Evolutionary conservation across 1,139 yeast genomes (phyloP).

Genomic region (Saccharomycopsis crataegensis): DNA sequence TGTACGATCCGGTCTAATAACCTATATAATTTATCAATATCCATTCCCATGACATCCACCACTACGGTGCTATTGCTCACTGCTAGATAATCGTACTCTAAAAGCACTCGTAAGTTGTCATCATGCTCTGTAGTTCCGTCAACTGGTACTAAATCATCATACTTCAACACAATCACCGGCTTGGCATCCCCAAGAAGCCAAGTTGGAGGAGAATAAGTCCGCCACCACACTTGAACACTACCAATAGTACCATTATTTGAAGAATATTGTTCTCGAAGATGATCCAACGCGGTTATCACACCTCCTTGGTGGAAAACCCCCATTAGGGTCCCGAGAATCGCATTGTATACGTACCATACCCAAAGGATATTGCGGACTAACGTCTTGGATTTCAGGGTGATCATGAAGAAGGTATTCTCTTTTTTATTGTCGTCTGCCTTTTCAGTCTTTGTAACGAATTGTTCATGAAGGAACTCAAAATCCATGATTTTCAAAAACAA

Average conservation of each 20-base stretch:
- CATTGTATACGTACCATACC: slow-evolving; percentile 62
- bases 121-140: slow-evolving; percentile 24
- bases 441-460: slow-evolving; percentile 8
- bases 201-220: slow-evolving; percentile 87
- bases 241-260: background rate
- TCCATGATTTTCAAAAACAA: slow-evolving; percentile 59
- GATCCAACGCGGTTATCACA: slow-evolving; percentile 55
- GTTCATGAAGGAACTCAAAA: slow-evolving; percentile 28
- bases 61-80: slow-evolving; percentile 24
- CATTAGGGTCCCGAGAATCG: slow-evolving; percentile 52
- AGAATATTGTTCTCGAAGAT: slow-evolving; percentile 23
- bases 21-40: slow-evolving; percentile 26
- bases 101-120: slow-evolving; percentile 23
- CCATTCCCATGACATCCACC: slow-evolving; percentile 56
- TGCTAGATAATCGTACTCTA: slow-evolving; percentile 14
- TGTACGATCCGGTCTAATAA: slow-evolving; percentile 21
- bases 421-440: slow-evolving; percentile 2
- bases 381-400: slow-evolving; percentile 19
- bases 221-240: slow-evolving; percentile 73
- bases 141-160: slow-evolving; percentile 26
- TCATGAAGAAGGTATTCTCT: slow-evolving; percentile 6
- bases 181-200: slow-evolving; percentile 58
- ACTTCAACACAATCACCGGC: slow-evolving; percentile 25
- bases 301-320: slow-evolving; percentile 91
- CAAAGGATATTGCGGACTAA: slow-evolving; percentile 28